Evolutionary conservation across 345 rosid genomes (phyloP).

Genomic region (Orychophragmus violaceus): DNA sequence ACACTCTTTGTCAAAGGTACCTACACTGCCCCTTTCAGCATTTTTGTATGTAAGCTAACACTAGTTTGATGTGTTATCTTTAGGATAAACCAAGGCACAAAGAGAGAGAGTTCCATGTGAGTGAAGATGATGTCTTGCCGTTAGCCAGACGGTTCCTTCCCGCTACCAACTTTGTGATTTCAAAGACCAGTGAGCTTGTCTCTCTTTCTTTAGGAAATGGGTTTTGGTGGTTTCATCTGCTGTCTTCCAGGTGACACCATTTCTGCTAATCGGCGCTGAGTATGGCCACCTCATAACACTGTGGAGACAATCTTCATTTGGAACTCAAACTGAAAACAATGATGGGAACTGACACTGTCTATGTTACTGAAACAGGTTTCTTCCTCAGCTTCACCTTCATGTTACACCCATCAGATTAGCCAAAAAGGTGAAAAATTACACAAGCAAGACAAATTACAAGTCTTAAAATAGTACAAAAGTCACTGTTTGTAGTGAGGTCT

Average conservation of each 20-base stretch:
- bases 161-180: conserved; percentile 64
- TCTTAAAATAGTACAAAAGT: neutral
- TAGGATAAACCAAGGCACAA: conserved; percentile 42
- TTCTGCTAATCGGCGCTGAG: too few species aligned
- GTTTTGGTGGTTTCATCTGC: neutral
- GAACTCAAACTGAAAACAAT: neutral
- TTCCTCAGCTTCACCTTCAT: conserved; percentile 70
- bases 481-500: neutral
- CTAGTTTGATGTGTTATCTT: conserved; percentile 4
- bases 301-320: conserved; percentile 54
- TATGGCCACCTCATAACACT: too few species aligned
- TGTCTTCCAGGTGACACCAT: conserved; percentile 60
- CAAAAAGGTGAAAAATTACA: conserved; percentile 50
- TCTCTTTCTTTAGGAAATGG: neutral
- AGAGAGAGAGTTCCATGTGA: conserved; percentile 46
- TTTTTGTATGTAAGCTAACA: neutral
- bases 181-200: conserved; percentile 51
- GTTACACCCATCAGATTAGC: conserved; percentile 53
- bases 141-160: conserved; percentile 64
- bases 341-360: neutral
- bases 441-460: too few species aligned
- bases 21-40: neutral
- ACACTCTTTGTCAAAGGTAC: conserved; percentile 61
- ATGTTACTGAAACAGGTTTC: conserved; percentile 50
- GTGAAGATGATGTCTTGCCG: conserved; percentile 62